Conservation (phyloP, 768 basidiomycete species). For the Cytidiella melzeri region DNA sequence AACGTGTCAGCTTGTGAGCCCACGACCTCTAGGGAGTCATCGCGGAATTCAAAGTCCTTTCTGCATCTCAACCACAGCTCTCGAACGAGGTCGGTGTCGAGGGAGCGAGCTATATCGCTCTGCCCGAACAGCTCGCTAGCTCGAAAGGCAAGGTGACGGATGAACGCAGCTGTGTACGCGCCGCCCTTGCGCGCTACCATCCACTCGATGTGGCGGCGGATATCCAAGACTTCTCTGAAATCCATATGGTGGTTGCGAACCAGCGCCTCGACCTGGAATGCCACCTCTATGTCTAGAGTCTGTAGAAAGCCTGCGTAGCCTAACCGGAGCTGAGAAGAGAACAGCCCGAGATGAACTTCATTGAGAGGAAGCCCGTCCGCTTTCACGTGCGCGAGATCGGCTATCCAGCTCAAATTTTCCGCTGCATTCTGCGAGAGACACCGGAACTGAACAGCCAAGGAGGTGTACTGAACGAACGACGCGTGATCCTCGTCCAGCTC, state of each 20-base stretch:
- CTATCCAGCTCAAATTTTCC: slow-evolving; percentile 35
- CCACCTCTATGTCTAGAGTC: slow-evolving; percentile 41
- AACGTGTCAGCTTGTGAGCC: slow-evolving; percentile 28
- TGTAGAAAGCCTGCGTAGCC: slow-evolving; percentile 29
- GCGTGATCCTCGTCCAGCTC: slow-evolving; percentile 33
- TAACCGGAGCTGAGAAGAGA: slow-evolving; percentile 31
- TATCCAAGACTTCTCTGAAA: slow-evolving; percentile 40
- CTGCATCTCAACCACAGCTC: slow-evolving; percentile 1
- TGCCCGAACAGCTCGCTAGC: slow-evolving; percentile 1
- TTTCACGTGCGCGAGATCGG: slow-evolving; percentile 31
- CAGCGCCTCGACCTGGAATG: slow-evolving; percentile 52
- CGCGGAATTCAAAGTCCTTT: neutral
- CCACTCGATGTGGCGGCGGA: slow-evolving; percentile 30
- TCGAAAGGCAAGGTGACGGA: slow-evolving; percentile 6
- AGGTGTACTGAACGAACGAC: slow-evolving; percentile 44
- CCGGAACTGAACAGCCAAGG: slow-evolving; percentile 46
- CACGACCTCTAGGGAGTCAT: neutral
- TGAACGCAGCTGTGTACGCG: slow-evolving; percentile 26
- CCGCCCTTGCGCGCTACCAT: slow-evolving; percentile 28
- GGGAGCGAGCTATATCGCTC: neutral
- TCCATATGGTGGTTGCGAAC: slow-evolving; percentile 37
- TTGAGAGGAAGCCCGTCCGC: neutral
- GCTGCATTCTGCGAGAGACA: slow-evolving; percentile 29
- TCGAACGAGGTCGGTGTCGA: neutral
- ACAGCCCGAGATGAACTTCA: slow-evolving; percentile 26